phyloP scores from a whole-genome alignment of 164 flowering plant genomes.

The Sedum album region DNA sequence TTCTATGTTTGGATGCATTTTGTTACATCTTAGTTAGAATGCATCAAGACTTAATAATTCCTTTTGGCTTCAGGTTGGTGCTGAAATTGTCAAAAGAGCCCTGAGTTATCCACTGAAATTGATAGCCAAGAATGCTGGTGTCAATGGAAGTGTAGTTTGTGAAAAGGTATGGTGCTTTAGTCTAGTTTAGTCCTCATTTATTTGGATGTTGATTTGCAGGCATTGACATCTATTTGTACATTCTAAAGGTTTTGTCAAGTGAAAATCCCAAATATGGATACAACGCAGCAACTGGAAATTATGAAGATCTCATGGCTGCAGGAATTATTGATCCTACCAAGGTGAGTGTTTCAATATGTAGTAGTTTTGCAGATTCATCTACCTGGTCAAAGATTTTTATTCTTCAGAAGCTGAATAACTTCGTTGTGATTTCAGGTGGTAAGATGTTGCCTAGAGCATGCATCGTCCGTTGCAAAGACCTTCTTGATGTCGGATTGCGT shows the following conservation, averaged over 20 bases:
- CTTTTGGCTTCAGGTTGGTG: slow-evolving; percentile 62
- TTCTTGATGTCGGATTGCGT: slow-evolving; percentile 89
- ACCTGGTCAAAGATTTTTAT: not conserved
- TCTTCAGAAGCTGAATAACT: not conserved
- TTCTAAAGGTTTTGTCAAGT: slow-evolving; percentile 61
- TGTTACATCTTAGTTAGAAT: not conserved
- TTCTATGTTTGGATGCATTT: slow-evolving; percentile 26
- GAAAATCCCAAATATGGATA: slow-evolving; percentile 69
- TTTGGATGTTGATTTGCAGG: not conserved
- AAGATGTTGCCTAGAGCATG: slow-evolving; percentile 88
- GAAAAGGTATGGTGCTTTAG: slow-evolving; percentile 61
- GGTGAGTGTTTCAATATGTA: slow-evolving; percentile 25
- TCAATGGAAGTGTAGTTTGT: slow-evolving; percentile 93
- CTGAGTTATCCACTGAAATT: slow-evolving; percentile 84
- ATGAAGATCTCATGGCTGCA: slow-evolving; percentile 90
- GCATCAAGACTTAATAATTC: slow-evolving; percentile 18
- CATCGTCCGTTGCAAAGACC: slow-evolving; percentile 80
- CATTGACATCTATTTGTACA: not conserved
- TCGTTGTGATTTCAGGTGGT: slow-evolving; percentile 46
- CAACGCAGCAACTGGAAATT: slow-evolving; percentile 92
- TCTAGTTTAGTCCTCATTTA: not conserved
- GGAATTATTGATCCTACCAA: slow-evolving; percentile 97
- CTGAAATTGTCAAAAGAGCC: slow-evolving; percentile 93
- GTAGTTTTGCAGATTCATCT: not conserved
- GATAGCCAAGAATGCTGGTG: slow-evolving; percentile 99